Evolutionary conservation across 2,329 filamentous ascomycete species (phyloP).

Genomic region (Sporothrix phasma): DNA sequence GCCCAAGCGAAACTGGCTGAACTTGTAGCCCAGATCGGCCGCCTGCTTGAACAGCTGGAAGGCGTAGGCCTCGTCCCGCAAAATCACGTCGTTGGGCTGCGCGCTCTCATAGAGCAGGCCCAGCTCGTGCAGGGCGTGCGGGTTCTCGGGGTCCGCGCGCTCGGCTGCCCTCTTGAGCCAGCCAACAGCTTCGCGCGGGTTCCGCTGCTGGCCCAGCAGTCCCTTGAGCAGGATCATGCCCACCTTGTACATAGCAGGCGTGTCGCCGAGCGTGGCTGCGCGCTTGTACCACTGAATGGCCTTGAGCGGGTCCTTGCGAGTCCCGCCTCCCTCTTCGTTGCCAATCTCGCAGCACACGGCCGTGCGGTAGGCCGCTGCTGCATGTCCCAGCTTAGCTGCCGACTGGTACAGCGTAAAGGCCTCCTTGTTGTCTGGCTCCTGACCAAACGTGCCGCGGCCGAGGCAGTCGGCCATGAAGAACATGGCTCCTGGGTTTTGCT

Average conservation of each 20-base stretch:
- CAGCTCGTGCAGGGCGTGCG: conserved; percentile 88
- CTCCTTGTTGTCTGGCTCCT: conserved; percentile 78
- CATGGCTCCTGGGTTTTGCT: conserved; percentile 74
- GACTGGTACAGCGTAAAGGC: conserved; percentile 91
- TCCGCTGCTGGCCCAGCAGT: conserved; percentile 74
- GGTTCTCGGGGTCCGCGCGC: conserved; percentile 77
- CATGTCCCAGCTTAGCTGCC: conserved; percentile 80
- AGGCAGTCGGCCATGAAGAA: conserved; percentile 88
- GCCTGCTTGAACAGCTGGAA: conserved; percentile 75
- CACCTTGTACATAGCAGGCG: conserved; percentile 95
- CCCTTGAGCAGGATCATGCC: conserved; percentile 94
- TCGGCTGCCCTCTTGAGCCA: conserved; percentile 94
- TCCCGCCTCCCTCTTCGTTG: conserved; percentile 86
- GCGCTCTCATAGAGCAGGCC: conserved; percentile 56
- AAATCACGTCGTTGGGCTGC: conserved; percentile 57
- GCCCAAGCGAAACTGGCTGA: conserved; percentile 82
- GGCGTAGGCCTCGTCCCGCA: conserved; percentile 74
- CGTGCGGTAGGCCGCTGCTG: conserved; percentile 81
- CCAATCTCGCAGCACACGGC: conserved; percentile 97
- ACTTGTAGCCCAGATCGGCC: conserved; percentile 85
- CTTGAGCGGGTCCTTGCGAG: conserved; percentile 80
- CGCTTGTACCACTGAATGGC: conserved; percentile 98
- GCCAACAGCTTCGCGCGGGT: conserved; percentile 73
- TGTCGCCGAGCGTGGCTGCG: conserved; percentile 80
- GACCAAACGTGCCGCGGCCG: conserved; percentile 68